phyloP scores from a whole-genome alignment of 208 protist species.

The Acanthamoeba triangularis region DNA sequence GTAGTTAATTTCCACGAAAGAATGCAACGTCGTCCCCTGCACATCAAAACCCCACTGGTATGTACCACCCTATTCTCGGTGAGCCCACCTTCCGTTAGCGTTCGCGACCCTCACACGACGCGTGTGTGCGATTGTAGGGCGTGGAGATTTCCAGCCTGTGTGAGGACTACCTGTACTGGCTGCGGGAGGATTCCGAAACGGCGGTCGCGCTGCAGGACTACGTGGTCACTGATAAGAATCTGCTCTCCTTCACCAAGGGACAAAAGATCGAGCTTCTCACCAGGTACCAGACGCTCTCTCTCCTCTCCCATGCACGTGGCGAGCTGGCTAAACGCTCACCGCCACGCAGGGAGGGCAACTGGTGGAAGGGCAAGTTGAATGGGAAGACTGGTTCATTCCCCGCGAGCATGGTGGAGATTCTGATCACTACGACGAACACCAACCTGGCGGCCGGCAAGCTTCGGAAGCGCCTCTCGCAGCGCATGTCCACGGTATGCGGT shows the following conservation, averaged over 20 bases:
- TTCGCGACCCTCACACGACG: not conserved
- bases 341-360: not conserved
- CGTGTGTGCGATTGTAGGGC: not conserved
- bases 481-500: not conserved
- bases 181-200: conserved; percentile 27
- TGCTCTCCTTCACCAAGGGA: conserved; percentile 7
- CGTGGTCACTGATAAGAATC: not conserved
- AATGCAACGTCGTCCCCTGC: conserved; percentile 10
- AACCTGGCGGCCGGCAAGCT: not conserved
- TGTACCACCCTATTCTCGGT: not conserved
- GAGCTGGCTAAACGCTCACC: not conserved
- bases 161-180: conserved; percentile 54
- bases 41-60: conserved; percentile 5
- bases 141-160: conserved; percentile 34
- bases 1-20: conserved; percentile 8
- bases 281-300: not conserved
- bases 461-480: not conserved
- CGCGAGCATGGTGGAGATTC: conserved; percentile 15
- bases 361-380: not conserved
- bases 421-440: not conserved
- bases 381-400: not conserved
- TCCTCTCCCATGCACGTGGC: not conserved
- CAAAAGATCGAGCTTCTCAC: conserved; percentile 78
- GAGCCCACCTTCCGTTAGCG: not conserved
- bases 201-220: conserved; percentile 23